phyloP scores from a whole-genome alignment of 129 eudicot genomes.

The Pseudognaphalium luteoalbum region DNA sequence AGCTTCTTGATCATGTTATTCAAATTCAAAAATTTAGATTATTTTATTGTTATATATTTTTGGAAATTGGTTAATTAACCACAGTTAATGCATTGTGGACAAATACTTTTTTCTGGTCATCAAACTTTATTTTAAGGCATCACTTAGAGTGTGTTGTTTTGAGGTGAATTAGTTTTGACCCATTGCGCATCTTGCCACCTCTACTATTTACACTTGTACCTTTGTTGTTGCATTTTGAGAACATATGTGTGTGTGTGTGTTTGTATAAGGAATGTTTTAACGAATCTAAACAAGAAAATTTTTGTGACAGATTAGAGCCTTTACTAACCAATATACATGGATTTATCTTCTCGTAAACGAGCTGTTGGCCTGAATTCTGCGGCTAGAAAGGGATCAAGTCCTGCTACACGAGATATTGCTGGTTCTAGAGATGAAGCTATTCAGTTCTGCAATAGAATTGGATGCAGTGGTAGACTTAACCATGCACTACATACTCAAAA shows the following conservation, averaged over 20 bases:
- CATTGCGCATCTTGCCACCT: not conserved
- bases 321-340: constrained; percentile 42
- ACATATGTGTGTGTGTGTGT: not conserved
- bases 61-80: not conserved
- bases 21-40: not conserved
- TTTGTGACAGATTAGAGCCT: constrained; percentile 23
- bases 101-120: not conserved
- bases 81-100: not conserved
- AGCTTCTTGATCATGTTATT: not conserved
- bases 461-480: constrained; percentile 82
- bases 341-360: constrained; percentile 51
- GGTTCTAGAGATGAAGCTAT: constrained; percentile 43
- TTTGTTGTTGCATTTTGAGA: not conserved
- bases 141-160: not conserved
- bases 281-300: not conserved
- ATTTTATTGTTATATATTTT: no score
- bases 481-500: constrained; percentile 32
- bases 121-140: not conserved
- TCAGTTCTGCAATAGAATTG: constrained; percentile 76
- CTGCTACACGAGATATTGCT: constrained; percentile 40
- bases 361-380: constrained; percentile 36
- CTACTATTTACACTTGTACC: not conserved
- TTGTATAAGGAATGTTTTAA: not conserved
- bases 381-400: constrained; percentile 46
- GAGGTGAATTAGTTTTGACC: not conserved